These are phyloP conservation scores for Picea sitchensis DNA, from an alignment of 75 land plant species.

Conservation along the genomic window DNA sequence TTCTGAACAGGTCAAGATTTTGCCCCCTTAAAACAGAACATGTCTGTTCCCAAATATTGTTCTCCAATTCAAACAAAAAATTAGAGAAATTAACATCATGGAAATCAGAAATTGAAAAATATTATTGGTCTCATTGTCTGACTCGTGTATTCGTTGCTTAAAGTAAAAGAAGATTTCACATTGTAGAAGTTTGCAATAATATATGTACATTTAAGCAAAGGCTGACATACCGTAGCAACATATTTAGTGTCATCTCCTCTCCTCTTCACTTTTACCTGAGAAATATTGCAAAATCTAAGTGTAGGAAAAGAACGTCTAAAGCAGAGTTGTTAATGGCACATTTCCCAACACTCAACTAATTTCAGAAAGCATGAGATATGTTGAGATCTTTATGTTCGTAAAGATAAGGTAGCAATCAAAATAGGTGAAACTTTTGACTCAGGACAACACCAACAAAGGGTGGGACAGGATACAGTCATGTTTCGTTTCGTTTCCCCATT, in stretches of 20 bases:
- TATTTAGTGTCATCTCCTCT: slow-evolving; percentile 91
- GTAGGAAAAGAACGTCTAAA: neutral
- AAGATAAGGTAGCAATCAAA: neutral
- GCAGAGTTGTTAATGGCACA: neutral
- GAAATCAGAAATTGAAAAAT: neutral
- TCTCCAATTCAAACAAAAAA: neutral
- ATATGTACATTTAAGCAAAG: neutral
- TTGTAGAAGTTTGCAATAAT: neutral
- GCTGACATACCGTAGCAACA: slow-evolving; percentile 72
- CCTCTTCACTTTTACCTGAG: slow-evolving; percentile 73
- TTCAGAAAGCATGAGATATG: neutral
- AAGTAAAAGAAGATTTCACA: neutral
- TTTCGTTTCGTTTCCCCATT: neutral
- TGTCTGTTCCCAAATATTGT: too few relatives aligned
- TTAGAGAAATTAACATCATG: neutral
- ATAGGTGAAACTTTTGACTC: too few relatives aligned
- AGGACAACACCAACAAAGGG: too few relatives aligned
- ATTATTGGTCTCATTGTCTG: neutral
- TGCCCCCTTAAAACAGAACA: neutral
- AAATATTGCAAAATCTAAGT: slow-evolving; percentile 5
- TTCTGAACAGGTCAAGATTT: neutral
- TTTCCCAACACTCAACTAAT: neutral
- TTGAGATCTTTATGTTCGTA: neutral
- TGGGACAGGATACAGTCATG: neutral
- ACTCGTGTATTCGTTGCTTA: neutral